These are phyloP conservation scores for Canna indica DNA, from an alignment of 176 grass and related monocot species.

Conservation along the genomic window DNA sequence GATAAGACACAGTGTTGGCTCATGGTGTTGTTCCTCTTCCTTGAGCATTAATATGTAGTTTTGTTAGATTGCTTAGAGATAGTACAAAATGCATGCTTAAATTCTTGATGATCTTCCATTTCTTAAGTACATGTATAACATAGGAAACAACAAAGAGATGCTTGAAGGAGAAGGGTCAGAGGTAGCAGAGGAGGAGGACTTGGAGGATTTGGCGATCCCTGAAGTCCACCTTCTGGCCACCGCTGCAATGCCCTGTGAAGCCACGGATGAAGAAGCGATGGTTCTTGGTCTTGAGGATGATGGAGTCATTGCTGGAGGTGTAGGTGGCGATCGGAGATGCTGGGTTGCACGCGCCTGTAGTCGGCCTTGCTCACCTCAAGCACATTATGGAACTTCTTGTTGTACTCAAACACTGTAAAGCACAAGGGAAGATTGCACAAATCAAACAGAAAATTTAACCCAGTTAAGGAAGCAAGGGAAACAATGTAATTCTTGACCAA, in stretches of 20 bases:
- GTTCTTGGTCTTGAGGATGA: not conserved
- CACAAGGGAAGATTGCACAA: not conserved
- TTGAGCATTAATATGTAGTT: no score
- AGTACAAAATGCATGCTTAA: no score
- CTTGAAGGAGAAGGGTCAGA: not conserved
- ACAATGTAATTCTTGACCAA: not conserved
- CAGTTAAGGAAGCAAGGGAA: no score
- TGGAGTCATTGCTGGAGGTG: not conserved
- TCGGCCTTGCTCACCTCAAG: conserved; percentile 26
- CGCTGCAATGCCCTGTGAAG: not conserved
- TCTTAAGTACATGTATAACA: no score
- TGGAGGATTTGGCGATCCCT: no score
- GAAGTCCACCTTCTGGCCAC: conserved; percentile 1
- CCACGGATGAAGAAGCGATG: conserved; percentile 9
- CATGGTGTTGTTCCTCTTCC: no score
- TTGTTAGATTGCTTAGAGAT: no score
- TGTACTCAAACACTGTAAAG: conserved; percentile 25
- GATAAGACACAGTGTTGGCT: no score
- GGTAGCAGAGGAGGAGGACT: not conserved
- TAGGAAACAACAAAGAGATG: no score
- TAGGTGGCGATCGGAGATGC: not conserved
- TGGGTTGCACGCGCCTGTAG: conserved; percentile 17
- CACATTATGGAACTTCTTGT: not conserved
- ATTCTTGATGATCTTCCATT: no score
- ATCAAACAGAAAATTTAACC: not conserved